phyloP scores from a whole-genome alignment of 164 flowering plant genomes.

The Umbellularia californica region DNA sequence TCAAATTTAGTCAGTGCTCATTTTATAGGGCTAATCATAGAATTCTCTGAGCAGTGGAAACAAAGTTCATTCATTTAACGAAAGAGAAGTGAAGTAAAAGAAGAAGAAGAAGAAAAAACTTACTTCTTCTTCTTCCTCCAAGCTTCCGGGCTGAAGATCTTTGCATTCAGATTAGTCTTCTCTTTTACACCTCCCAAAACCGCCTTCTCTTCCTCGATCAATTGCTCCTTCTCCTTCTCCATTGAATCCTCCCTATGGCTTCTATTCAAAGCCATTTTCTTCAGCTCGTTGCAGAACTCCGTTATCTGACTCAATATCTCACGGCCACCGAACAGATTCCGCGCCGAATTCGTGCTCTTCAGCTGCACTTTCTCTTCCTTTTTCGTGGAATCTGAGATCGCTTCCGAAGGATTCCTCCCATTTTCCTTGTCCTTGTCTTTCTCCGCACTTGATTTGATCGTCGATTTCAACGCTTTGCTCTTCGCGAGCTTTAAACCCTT shows the following conservation, averaged over 20 bases:
- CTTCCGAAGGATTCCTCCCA: not conserved
- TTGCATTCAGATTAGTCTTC: conserved; percentile 26
- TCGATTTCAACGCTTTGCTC: conserved; percentile 30
- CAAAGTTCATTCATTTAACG: not conserved
- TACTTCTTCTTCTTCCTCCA: conserved; percentile 20
- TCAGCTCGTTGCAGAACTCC: conserved; percentile 77
- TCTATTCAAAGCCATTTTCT: conserved; percentile 58
- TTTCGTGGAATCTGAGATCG: conserved; percentile 7
- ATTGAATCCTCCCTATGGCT: conserved; percentile 37
- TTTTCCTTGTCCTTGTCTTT: conserved; percentile 23
- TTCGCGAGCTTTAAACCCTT: conserved; percentile 13
- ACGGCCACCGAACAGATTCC: conserved; percentile 64
- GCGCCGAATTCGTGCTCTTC: conserved; percentile 59
- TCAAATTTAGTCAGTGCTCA: too few species aligned
- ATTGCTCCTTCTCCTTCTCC: conserved; percentile 46
- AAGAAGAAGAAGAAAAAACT: not conserved
- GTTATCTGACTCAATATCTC: conserved; percentile 68
- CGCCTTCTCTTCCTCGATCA: conserved; percentile 36
- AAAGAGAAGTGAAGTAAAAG: not conserved
- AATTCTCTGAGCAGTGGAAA: too few species aligned
- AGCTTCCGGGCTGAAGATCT: conserved; percentile 13
- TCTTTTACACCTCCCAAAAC: conserved; percentile 24
- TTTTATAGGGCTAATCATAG: too few species aligned
- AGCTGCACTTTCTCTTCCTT: conserved; percentile 33
- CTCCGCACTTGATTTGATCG: conserved; percentile 53